phyloP scores from a whole-genome alignment of 495 filamentous ascomycete genomes.

The Daldinia grandis region DNA sequence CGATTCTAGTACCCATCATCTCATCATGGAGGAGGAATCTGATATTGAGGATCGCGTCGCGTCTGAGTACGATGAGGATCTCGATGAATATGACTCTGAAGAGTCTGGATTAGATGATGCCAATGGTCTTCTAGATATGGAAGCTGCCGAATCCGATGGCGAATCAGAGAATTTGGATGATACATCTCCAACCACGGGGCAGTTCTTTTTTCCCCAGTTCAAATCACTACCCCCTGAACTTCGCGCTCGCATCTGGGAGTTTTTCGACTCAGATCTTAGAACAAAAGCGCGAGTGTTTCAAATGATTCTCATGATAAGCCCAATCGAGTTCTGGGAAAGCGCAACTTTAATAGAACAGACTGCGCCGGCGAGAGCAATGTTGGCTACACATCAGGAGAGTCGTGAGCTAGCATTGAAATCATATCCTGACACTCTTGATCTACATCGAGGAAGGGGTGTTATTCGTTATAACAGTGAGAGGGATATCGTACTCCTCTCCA shows the following conservation, averaged over 20 bases:
- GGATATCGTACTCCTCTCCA: constrained; percentile 42
- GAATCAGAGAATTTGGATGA: constrained; percentile 11
- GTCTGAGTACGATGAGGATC: constrained; percentile 15
- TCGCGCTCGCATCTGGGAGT: constrained; percentile 52
- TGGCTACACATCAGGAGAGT: constrained; percentile 47
- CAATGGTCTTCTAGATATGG: constrained; percentile 42
- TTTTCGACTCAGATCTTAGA: constrained; percentile 49
- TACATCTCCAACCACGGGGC: constrained; percentile 7
- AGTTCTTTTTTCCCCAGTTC: constrained; percentile 55
- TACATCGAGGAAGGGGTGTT: constrained; percentile 15
- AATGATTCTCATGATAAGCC: not conserved
- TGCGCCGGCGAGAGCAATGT: constrained; percentile 41
- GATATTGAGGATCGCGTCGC: constrained; percentile 34
- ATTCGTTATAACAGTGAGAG: constrained; percentile 47
- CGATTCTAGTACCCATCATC: not conserved
- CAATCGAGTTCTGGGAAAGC: constrained; percentile 20
- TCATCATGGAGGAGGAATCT: constrained; percentile 33
- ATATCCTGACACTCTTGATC: constrained; percentile 46
- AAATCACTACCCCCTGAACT: constrained; percentile 51
- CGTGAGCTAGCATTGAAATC: constrained; percentile 43
- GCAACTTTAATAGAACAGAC: constrained; percentile 43
- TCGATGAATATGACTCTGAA: constrained; percentile 19
- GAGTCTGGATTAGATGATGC: constrained; percentile 17
- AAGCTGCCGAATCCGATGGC: constrained; percentile 41
- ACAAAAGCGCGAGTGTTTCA: constrained; percentile 42